phyloP scores from a whole-genome alignment of 169 alveolate species.

The Eimeria brunetti region DNA sequence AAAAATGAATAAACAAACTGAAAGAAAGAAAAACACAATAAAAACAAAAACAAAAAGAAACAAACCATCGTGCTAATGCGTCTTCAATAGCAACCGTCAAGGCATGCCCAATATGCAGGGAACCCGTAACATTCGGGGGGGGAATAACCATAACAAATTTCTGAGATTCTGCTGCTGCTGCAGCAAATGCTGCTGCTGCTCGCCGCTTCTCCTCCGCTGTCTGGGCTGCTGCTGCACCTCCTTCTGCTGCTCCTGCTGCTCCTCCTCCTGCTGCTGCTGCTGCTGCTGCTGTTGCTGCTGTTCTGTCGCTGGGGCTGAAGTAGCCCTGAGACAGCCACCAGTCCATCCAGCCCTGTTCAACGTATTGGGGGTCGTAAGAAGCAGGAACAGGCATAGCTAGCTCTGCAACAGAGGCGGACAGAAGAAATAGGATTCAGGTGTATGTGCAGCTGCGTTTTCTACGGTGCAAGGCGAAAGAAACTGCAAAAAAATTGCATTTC shows the following conservation, averaged over 20 bases:
- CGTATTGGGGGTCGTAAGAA: slow-evolving; percentile 97
- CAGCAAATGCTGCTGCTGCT: slow-evolving; percentile 16
- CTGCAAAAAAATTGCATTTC: no score
- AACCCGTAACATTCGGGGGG: slow-evolving; percentile 99
- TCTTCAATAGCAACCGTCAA: slow-evolving; percentile 99
- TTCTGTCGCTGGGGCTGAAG: slow-evolving; percentile 89
- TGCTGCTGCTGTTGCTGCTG: neutral
- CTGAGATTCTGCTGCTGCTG: slow-evolving; percentile 45
- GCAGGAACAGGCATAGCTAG: slow-evolving; percentile 86
- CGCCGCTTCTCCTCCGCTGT: neutral
- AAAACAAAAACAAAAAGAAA: neutral
- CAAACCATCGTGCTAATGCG: slow-evolving; percentile 95
- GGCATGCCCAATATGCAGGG: slow-evolving; percentile 99
- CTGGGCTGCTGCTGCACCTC: neutral
- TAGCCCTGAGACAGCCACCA: slow-evolving; percentile 96
- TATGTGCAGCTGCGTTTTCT: no score
- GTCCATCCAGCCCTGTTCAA: slow-evolving; percentile 97
- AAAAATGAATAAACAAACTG: neutral
- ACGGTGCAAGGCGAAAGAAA: no score
- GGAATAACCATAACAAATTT: slow-evolving; percentile 98
- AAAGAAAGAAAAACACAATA: neutral
- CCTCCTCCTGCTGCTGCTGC: no score
- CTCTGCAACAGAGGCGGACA: neutral
- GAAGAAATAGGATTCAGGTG: neutral
- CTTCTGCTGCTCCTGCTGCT: no score